Conservation (phyloP, 1,139 yeast species). For the Yamadazyma spencermartinsiae region DNA sequence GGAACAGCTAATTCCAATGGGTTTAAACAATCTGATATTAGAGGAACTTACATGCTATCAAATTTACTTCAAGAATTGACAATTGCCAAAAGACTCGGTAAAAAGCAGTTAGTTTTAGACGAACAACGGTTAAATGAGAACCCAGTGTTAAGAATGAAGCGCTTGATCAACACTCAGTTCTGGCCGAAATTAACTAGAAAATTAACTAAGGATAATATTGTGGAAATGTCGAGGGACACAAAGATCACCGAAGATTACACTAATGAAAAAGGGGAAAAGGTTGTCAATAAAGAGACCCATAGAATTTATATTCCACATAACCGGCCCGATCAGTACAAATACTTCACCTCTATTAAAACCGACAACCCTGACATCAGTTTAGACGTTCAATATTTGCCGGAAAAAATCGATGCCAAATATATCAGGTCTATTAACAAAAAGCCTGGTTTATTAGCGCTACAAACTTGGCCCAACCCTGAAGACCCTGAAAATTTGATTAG, state of each 20-base stretch:
- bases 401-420: constrained; percentile 62
- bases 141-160: constrained; percentile 75
- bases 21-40: constrained; percentile 64
- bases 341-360: constrained; percentile 56
- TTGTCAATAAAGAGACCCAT: constrained; percentile 47
- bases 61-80: constrained; percentile 88
- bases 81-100: constrained; percentile 78
- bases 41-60: constrained; percentile 92
- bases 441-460: constrained; percentile 87
- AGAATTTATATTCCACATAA: constrained; percentile 77
- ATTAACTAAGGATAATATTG: constrained; percentile 58
- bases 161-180: constrained; percentile 75
- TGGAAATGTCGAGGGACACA: constrained; percentile 78
- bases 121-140: constrained; percentile 84
- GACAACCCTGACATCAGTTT: constrained; percentile 58
- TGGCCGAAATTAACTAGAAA: constrained; percentile 81
- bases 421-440: constrained; percentile 74
- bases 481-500: constrained; percentile 57
- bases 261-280: constrained; percentile 33
- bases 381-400: constrained; percentile 73
- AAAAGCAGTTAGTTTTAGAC: constrained; percentile 74
- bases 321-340: constrained; percentile 72
- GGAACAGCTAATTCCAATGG: constrained; percentile 90
- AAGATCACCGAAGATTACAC: constrained; percentile 64
- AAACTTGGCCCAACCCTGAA: constrained; percentile 54